phyloP scores from a whole-genome alignment of 306 rosid species.

The Cajanus cajan region DNA sequence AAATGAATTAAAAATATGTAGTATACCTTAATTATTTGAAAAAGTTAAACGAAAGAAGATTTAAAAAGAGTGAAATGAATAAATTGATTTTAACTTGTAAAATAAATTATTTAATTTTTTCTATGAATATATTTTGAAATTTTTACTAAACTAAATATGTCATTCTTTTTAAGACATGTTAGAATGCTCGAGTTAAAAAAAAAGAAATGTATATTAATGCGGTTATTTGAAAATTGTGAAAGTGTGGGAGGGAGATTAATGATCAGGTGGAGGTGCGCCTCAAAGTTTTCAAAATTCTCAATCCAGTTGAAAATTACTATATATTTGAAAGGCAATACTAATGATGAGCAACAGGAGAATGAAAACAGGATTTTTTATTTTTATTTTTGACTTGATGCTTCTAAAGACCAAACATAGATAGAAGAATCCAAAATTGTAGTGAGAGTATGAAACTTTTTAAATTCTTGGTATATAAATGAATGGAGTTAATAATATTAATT shows the following conservation, averaged over 20 bases:
- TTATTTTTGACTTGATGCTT: neutral
- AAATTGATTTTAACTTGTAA: too few species aligned
- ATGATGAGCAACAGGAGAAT: neutral
- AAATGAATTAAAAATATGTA: too few species aligned
- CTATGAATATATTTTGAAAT: too few species aligned
- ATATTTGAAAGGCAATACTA: too few species aligned
- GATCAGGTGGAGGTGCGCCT: slow-evolving; percentile 5
- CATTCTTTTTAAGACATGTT: too few species aligned
- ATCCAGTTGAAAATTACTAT: neutral
- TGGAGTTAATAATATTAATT: neutral
- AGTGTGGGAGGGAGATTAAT: neutral
- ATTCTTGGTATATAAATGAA: neutral
- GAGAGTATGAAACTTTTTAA: neutral
- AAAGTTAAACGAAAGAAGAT: neutral
- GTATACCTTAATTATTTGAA: neutral
- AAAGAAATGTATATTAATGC: neutral
- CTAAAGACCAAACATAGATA: neutral
- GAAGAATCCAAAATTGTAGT: neutral
- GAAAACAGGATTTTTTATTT: neutral
- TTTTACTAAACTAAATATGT: too few species aligned
- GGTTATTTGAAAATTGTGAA: neutral
- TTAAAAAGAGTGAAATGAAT: neutral
- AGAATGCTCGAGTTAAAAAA: neutral
- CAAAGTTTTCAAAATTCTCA: slow-evolving; percentile 11
- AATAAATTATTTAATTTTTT: too few species aligned